A percentile compares a stretch with the other conserved stretches of the same genome.
These are phyloP conservation scores for Gamsiella multidivaricata DNA, from an alignment of 192 early-diverging fungal genomes.

Conservation along the genomic window DNA sequence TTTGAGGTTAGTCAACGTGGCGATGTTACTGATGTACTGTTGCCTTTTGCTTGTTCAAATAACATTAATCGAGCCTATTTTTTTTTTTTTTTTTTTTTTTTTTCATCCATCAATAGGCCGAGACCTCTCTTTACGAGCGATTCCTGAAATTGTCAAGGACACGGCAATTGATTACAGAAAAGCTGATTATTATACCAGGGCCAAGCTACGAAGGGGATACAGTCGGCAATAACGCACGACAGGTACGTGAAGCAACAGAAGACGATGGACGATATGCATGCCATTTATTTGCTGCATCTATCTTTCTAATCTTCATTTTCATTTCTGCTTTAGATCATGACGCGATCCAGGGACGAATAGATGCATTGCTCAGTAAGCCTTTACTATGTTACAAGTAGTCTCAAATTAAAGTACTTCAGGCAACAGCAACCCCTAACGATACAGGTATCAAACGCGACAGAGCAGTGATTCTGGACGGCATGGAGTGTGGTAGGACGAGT, in stretches of 20 bases:
- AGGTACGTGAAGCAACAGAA: no score
- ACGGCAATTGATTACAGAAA: slow-evolving; percentile 72
- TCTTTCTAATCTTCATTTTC: not conserved
- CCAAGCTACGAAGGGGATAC: slow-evolving; percentile 10
- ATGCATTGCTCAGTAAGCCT: not conserved
- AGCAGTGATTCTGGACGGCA: no score
- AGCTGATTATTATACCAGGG: slow-evolving; percentile 77
- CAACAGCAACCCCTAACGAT: not conserved
- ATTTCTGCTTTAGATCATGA: slow-evolving; percentile 24
- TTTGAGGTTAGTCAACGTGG: slow-evolving; percentile 73
- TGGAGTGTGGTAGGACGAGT: no score
- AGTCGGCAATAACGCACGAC: not conserved
- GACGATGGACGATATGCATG: not conserved
- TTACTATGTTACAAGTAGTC: not conserved
- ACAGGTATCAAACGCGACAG: not conserved
- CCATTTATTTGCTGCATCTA: not conserved
- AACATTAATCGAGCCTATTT: no score
- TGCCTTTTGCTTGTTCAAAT: no score
- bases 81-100: no score
- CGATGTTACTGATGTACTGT: no score
- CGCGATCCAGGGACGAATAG: slow-evolving; percentile 22
- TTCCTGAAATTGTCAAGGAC: slow-evolving; percentile 75
- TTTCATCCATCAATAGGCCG: slow-evolving; percentile 59
- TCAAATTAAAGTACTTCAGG: not conserved
- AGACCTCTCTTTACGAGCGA: slow-evolving; percentile 76